phyloP scores from a whole-genome alignment of 495 filamentous ascomycete species.

The Penicillium verhagenii region DNA sequence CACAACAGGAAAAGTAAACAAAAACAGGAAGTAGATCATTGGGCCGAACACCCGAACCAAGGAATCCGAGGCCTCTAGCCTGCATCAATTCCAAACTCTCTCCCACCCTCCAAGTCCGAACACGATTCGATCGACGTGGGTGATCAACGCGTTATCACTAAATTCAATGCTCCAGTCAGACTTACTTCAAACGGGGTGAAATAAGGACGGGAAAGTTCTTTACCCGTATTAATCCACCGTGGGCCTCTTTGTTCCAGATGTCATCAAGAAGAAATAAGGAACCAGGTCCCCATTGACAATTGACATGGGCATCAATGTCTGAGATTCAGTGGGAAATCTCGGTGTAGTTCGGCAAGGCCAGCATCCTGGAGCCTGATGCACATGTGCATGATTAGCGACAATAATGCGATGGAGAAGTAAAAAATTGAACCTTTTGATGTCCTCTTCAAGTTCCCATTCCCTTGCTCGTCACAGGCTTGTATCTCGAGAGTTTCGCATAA shows the following conservation, averaged over 20 bases:
- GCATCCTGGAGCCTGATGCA: no score
- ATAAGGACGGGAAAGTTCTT: neutral
- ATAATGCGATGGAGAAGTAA: no score
- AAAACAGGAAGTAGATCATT: neutral
- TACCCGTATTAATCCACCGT: neutral
- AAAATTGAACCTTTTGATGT: neutral
- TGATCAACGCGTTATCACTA: neutral
- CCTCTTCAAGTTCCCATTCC: no score
- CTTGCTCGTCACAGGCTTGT: neutral
- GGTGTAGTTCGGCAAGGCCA: no score
- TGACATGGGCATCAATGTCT: no score
- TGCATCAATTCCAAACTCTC: neutral
- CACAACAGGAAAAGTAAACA: neutral
- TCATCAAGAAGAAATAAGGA: no score
- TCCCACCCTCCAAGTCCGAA: neutral
- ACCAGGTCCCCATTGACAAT: neutral
- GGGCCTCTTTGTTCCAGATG: no score
- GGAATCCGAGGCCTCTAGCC: no score
- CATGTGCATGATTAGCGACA: no score
- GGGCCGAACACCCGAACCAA: neutral
- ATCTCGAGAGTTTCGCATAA: neutral
- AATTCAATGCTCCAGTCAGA: neutral
- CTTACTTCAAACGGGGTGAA: neutral
- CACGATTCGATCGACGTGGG: neutral
- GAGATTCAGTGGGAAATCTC: no score